Conservation (phyloP, 164 flowering plant genomes). For the Umbilicus rupestris region DNA sequence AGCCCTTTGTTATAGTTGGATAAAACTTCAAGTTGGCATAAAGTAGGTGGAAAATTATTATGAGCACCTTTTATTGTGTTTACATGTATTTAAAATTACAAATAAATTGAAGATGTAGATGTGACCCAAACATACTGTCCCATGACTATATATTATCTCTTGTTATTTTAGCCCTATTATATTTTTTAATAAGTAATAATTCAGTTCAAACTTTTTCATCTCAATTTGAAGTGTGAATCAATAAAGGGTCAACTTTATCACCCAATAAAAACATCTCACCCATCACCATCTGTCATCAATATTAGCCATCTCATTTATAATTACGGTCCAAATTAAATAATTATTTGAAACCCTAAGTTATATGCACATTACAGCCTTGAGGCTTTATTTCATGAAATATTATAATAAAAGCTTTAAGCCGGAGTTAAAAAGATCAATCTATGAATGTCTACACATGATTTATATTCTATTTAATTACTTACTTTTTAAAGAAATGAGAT, state of each 20-base stretch:
- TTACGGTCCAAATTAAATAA: too few species aligned
- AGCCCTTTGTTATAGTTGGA: neutral
- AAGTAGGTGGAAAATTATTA: slow-evolving; percentile 6
- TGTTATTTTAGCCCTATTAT: neutral
- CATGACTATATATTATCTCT: neutral
- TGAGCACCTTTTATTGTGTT: neutral
- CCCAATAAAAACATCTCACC: neutral
- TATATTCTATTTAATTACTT: neutral
- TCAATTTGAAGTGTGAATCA: neutral
- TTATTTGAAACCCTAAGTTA: too few species aligned
- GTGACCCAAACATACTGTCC: slow-evolving; percentile 4
- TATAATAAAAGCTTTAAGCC: neutral
- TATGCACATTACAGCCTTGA: neutral
- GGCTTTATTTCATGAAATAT: neutral
- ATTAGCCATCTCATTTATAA: too few species aligned
- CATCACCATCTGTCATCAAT: neutral
- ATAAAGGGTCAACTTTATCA: slow-evolving; percentile 1
- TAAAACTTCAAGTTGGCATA: neutral
- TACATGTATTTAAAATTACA: neutral
- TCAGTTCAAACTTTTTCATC: slow-evolving; percentile 4
- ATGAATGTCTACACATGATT: slow-evolving; percentile 5
- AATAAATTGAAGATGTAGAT: neutral
- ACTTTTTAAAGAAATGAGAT: slow-evolving; percentile 1
- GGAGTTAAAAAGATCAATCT: slow-evolving; percentile 5
- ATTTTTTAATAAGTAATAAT: neutral